Conservation (phyloP, 352 stramenopile genomes). For the Achlya hypogyna region DNA sequence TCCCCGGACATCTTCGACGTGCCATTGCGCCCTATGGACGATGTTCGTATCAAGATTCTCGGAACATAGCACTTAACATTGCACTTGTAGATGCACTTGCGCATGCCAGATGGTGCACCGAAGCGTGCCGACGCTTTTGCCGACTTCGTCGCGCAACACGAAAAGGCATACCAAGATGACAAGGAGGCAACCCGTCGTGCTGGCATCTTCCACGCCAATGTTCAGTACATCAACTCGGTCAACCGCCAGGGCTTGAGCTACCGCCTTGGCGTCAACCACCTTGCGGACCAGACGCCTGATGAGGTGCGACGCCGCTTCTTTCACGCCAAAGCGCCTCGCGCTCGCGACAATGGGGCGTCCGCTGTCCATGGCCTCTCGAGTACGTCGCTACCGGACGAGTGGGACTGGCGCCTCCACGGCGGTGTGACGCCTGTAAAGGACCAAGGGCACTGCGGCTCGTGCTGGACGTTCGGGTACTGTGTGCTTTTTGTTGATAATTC, state of each 20-base stretch:
- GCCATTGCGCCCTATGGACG: conserved; percentile 42
- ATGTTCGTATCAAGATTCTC: conserved; percentile 37
- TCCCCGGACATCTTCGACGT: conserved; percentile 35
- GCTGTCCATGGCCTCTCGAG: conserved; percentile 34
- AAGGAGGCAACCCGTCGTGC: conserved; percentile 41
- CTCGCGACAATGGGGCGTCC: conserved; percentile 49
- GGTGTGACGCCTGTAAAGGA: conserved; percentile 87
- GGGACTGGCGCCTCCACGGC: conserved; percentile 81
- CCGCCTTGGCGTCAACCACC: conserved; percentile 69
- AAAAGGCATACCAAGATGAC: conserved; percentile 47
- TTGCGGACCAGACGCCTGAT: conserved; percentile 69
- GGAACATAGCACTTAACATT: conserved; percentile 13
- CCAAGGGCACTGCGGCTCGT: conserved; percentile 86
- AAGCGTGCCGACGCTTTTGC: conserved; percentile 59
- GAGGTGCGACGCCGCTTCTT: conserved; percentile 48
- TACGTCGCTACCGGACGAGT: conserved; percentile 41
- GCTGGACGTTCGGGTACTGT: conserved; percentile 84
- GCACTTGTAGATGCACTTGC: conserved; percentile 67
- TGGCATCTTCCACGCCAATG: conserved; percentile 69
- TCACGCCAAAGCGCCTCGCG: conserved; percentile 34
- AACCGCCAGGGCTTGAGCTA: conserved; percentile 78
- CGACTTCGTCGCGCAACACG: conserved; percentile 46
- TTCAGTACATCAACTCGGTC: conserved; percentile 77
- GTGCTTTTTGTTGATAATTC: not conserved
- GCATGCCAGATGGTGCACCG: conserved; percentile 57